phyloP scores from a whole-genome alignment of 345 rosid species.

The Salix exigua region DNA sequence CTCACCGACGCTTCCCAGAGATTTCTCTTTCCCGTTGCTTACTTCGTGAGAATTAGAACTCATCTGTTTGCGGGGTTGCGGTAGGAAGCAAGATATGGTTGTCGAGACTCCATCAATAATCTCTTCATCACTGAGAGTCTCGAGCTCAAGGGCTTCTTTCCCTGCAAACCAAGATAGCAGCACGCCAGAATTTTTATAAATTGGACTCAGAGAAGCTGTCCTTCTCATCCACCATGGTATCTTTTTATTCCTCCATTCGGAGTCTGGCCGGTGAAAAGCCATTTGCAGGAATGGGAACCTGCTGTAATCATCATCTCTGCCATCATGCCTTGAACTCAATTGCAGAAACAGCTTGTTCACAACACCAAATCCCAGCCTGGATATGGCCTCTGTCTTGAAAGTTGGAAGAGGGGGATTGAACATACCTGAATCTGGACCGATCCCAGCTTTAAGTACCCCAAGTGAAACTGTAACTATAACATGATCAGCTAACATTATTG shows the following conservation, averaged over 20 bases:
- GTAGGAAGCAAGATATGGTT: conserved; percentile 49
- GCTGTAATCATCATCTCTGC: conserved; percentile 14
- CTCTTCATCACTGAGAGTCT: conserved; percentile 66
- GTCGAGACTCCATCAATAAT: conserved; percentile 58
- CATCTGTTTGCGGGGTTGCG: conserved; percentile 14
- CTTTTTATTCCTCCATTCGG: conserved; percentile 45
- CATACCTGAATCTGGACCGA: conserved; percentile 46
- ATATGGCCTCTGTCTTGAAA: conserved; percentile 74
- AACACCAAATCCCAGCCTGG: conserved; percentile 81
- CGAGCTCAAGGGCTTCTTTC: conserved; percentile 86
- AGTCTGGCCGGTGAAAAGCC: conserved; percentile 58
- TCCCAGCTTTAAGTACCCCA: conserved; percentile 84
- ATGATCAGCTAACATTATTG: conserved; percentile 73
- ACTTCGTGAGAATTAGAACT: conserved; percentile 16
- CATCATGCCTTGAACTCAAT: conserved; percentile 30
- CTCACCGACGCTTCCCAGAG: conserved; percentile 5
- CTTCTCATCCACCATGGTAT: conserved; percentile 97
- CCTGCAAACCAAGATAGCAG: conserved; percentile 94
- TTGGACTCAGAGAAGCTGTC: conserved; percentile 74
- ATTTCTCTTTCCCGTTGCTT: conserved; percentile 38
- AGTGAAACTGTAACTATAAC: conserved; percentile 83
- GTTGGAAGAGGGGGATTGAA: conserved; percentile 73
- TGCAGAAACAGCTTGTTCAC: conserved; percentile 87
- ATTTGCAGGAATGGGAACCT: conserved; percentile 67
- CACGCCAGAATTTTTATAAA: conserved; percentile 63